These are phyloP conservation scores for Melastoma candidum DNA, from an alignment of 441 rosid species.

Conservation along the genomic window DNA sequence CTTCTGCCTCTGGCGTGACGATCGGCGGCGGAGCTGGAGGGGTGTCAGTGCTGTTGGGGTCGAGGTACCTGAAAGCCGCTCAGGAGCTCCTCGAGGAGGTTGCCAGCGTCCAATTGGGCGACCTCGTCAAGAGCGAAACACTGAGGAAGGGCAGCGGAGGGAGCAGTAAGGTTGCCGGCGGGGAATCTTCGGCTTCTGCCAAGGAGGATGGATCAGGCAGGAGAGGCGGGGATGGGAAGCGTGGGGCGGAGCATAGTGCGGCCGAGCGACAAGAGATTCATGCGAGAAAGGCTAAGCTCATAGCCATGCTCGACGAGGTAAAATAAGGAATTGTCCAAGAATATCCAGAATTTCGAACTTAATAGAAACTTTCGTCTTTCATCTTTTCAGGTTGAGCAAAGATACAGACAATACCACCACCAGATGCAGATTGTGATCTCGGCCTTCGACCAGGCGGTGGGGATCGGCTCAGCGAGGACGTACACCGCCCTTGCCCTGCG, in stretches of 20 bases:
- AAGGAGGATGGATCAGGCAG: constrained; percentile 41
- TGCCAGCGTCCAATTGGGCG: constrained; percentile 53
- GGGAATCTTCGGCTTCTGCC: constrained; percentile 29
- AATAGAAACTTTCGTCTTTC: neutral
- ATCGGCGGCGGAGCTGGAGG: constrained; percentile 26
- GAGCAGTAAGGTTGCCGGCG: constrained; percentile 9
- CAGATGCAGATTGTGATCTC: constrained; percentile 67
- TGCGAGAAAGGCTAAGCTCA: constrained; percentile 93
- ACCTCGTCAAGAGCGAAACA: constrained; percentile 32
- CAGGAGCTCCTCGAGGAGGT: constrained; percentile 94
- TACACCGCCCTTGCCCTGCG: constrained; percentile 59
- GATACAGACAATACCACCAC: constrained; percentile 62
- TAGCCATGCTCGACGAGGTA: constrained; percentile 93
- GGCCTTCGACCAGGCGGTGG: constrained; percentile 57
- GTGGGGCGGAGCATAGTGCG: constrained; percentile 48
- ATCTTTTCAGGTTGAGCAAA: constrained; percentile 50
- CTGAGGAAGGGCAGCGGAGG: constrained; percentile 25
- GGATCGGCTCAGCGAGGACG: constrained; percentile 52
- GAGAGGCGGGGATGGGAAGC: constrained; percentile 38
- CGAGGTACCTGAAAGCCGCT: constrained; percentile 84
- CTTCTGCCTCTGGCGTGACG: constrained; percentile 67
- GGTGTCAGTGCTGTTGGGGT: constrained; percentile 41
- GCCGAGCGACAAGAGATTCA: constrained; percentile 96
- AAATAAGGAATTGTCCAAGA: neutral
- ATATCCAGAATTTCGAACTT: neutral